Conservation (phyloP, 1,284 basidiomycete species). For the Pseudozyma pruni region DNA sequence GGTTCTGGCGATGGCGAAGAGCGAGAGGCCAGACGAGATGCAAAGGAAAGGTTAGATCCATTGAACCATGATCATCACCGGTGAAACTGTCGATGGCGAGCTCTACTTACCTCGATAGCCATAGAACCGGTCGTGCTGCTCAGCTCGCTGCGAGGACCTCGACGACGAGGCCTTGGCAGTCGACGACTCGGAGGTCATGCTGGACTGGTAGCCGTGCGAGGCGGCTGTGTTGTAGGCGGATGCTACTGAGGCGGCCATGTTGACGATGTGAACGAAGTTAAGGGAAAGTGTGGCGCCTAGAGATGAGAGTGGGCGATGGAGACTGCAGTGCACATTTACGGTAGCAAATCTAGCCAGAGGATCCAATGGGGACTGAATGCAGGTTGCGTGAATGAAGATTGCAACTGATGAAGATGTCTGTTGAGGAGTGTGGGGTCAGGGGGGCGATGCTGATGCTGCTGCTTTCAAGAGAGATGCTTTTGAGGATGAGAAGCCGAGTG, state of each 20-base stretch:
- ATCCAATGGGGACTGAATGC: not conserved
- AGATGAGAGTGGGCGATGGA: constrained; percentile 12
- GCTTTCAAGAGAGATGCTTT: too few species aligned
- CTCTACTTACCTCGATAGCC: constrained; percentile 55
- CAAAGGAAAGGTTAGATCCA: too few species aligned
- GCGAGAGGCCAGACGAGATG: too few species aligned
- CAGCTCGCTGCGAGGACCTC: constrained; percentile 14
- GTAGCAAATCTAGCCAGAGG: constrained; percentile 1
- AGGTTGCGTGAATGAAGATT: not conserved
- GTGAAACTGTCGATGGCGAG: not conserved
- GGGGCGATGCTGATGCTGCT: not conserved
- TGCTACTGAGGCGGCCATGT: constrained; percentile 45
- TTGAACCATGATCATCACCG: too few species aligned
- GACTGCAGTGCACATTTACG: constrained; percentile 18
- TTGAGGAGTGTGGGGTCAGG: not conserved
- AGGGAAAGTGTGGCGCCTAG: constrained; percentile 7
- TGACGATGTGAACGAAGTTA: constrained; percentile 8
- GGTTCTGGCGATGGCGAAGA: constrained; percentile 23
- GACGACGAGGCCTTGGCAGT: constrained; percentile 24
- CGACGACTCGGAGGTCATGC: constrained; percentile 17
- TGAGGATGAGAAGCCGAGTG: not conserved
- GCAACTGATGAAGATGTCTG: not conserved
- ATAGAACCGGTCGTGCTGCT: constrained; percentile 59
- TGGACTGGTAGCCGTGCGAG: constrained; percentile 32
- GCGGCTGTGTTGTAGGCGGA: constrained; percentile 23